phyloP scores from a whole-genome alignment of 805 yeast species.

The Candida krabiensis region DNA sequence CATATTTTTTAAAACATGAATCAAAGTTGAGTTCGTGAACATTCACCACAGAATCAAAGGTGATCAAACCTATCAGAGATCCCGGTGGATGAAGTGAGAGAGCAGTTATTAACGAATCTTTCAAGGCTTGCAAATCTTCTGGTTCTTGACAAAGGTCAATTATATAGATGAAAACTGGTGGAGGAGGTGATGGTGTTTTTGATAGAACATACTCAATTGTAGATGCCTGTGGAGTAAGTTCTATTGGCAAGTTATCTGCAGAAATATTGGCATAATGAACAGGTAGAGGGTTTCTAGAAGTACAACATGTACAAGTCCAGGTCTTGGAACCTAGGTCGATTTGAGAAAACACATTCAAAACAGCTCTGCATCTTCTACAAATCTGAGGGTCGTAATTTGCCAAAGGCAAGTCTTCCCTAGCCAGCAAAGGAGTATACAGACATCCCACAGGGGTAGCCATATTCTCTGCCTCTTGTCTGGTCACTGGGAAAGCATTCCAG shows the following conservation, averaged over 20 bases:
- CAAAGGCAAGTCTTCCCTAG: constrained; percentile 70
- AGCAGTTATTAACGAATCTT: constrained; percentile 74
- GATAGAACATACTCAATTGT: constrained; percentile 84
- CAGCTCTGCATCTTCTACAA: constrained; percentile 83
- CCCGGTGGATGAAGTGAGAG: constrained; percentile 84
- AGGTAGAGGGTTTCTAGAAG: constrained; percentile 76
- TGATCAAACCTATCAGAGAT: constrained; percentile 82
- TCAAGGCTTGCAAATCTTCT: constrained; percentile 81
- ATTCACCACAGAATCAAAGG: constrained; percentile 88
- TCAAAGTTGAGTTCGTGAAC: constrained; percentile 75
- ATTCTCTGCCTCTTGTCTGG: constrained; percentile 85
- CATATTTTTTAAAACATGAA: constrained; percentile 69
- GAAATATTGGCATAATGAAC: constrained; percentile 76
- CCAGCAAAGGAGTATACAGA: constrained; percentile 89
- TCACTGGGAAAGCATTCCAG: constrained; percentile 87
- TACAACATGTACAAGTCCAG: constrained; percentile 89
- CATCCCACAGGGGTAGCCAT: constrained; percentile 94
- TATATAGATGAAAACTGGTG: constrained; percentile 84
- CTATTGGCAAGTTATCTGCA: constrained; percentile 77
- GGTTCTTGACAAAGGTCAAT: constrained; percentile 89
- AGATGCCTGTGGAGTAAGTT: constrained; percentile 64
- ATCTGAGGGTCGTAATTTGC: constrained; percentile 84
- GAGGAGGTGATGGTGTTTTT: constrained; percentile 59
- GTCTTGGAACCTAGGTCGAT: constrained; percentile 71
- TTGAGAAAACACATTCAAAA: constrained; percentile 83